These are phyloP conservation scores for Alternaria conjuncta DNA, from an alignment of 2,329 filamentous ascomycete species.

Conservation along the genomic window DNA sequence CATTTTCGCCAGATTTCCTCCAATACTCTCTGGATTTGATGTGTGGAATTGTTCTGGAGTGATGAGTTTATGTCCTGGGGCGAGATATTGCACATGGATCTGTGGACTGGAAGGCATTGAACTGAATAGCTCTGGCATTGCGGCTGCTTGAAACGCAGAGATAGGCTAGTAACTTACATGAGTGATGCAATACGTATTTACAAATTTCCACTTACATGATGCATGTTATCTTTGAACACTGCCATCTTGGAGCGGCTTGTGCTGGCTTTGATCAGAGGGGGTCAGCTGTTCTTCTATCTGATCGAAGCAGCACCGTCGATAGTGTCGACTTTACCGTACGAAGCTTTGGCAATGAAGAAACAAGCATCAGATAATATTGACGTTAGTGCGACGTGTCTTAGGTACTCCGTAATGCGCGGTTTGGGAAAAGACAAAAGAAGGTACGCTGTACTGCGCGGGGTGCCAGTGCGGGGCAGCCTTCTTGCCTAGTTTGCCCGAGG, in stretches of 20 bases:
- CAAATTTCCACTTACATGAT: neutral
- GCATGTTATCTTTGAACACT: neutral
- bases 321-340: neutral
- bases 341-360: neutral
- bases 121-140: slow-evolving; percentile 24
- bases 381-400: neutral
- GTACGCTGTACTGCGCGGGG: neutral
- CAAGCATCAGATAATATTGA: neutral
- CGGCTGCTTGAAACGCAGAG: slow-evolving; percentile 17
- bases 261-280: neutral
- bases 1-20: slow-evolving; percentile 12
- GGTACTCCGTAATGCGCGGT: neutral
- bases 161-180: slow-evolving; percentile 13
- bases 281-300: neutral
- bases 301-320: neutral
- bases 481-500: neutral
- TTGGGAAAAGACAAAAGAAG: neutral
- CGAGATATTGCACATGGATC: slow-evolving; percentile 20
- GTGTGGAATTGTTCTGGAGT: slow-evolving; percentile 20
- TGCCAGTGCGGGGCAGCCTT: neutral
- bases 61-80: slow-evolving; percentile 23
- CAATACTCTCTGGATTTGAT: slow-evolving; percentile 9
- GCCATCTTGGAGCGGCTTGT: neutral
- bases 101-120: slow-evolving; percentile 21
- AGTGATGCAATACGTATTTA: slow-evolving; percentile 1